These are phyloP conservation scores for Tricholoma furcatifolium DNA, from an alignment of 768 basidiomycete species.

Conservation along the genomic window DNA sequence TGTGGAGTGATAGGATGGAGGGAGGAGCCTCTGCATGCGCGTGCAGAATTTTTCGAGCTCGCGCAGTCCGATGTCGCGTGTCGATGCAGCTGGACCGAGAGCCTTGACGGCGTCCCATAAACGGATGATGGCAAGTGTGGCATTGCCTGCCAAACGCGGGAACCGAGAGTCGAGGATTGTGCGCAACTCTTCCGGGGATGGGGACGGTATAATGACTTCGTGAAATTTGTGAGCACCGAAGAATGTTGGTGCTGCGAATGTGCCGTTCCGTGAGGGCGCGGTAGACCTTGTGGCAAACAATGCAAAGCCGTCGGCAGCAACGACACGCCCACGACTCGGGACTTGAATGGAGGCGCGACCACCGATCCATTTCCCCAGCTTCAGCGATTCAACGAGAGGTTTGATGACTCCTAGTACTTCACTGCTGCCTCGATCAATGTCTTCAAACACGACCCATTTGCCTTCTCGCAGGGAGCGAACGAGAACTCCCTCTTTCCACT, in stretches of 20 bases:
- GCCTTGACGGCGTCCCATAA: conserved; percentile 67
- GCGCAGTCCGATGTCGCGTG: conserved; percentile 66
- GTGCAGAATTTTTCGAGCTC: conserved; percentile 84
- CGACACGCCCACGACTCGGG: conserved; percentile 70
- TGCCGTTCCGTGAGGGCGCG: conserved; percentile 41
- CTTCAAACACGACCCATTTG: conserved; percentile 89
- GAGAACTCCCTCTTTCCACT: conserved; percentile 95
- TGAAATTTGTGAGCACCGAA: conserved; percentile 84
- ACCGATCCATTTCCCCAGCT: conserved; percentile 73
- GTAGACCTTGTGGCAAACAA: conserved; percentile 88
- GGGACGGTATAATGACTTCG: conserved; percentile 63
- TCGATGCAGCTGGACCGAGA: conserved; percentile 50
- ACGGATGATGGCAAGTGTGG: conserved; percentile 52
- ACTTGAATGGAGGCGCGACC: conserved; percentile 65
- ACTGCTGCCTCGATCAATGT: conserved; percentile 85
- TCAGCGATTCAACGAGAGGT: conserved; percentile 75
- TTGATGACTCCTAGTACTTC: conserved; percentile 90
- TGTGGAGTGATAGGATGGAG: conserved; percentile 43
- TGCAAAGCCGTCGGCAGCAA: conserved; percentile 77
- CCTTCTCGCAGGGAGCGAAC: conserved; percentile 89
- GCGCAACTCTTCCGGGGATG: conserved; percentile 64
- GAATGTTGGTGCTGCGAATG: conserved; percentile 64
- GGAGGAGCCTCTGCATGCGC: conserved; percentile 64
- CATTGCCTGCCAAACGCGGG: conserved; percentile 50
- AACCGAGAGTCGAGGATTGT: conserved; percentile 71